These are phyloP conservation scores for Hemerocallis citrina DNA, from an alignment of 106 monocot species.

Conservation along the genomic window DNA sequence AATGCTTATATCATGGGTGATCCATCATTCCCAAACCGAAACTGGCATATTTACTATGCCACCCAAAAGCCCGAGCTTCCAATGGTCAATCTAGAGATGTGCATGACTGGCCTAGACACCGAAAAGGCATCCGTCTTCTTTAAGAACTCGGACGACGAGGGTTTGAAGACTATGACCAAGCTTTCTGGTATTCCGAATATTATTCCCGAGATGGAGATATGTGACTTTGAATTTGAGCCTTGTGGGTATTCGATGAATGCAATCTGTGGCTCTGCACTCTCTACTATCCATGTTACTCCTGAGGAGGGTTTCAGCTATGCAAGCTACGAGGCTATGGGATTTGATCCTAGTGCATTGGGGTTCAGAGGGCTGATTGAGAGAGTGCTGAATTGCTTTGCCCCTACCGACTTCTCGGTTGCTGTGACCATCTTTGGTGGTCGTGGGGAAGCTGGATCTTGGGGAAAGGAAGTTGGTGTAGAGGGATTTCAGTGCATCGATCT, in stretches of 20 bases:
- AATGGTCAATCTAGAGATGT: constrained; percentile 83
- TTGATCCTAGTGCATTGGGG: constrained; percentile 16
- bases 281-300: constrained; percentile 52
- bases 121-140: constrained; percentile 56
- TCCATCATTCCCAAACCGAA: constrained; percentile 29
- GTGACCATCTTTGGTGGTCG: constrained; percentile 34
- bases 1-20: constrained; percentile 65
- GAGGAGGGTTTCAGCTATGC: constrained; percentile 63
- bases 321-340: constrained; percentile 53
- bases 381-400: constrained; percentile 33
- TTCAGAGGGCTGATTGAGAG: constrained; percentile 16
- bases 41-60: constrained; percentile 92
- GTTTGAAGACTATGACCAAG: constrained; percentile 37
- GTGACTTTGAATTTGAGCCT: constrained; percentile 65
- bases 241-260: constrained; percentile 70
- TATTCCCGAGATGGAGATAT: constrained; percentile 46
- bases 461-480: constrained; percentile 10
- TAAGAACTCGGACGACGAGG: not conserved
- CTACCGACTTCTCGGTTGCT: constrained; percentile 27
- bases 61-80: constrained; percentile 41
- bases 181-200: constrained; percentile 32
- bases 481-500: constrained; percentile 9
- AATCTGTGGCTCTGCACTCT: constrained; percentile 24
- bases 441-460: constrained; percentile 11
- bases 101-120: constrained; percentile 76